Conservation (phyloP, 441 rosid species). For the Cnidoscolus chayamansa region DNA sequence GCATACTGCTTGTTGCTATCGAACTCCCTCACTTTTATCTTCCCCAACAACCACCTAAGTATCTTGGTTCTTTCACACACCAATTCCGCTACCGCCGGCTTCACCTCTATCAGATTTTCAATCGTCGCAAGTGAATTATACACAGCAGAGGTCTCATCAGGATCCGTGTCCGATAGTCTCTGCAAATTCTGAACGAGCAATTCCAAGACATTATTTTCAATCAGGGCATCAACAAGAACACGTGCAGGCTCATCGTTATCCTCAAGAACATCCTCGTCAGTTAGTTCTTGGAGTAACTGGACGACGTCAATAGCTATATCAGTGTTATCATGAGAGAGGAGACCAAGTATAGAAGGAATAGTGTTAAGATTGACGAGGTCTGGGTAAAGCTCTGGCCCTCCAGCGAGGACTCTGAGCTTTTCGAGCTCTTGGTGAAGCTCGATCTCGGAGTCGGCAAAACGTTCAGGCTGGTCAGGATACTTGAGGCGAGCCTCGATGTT, state of each 20-base stretch:
- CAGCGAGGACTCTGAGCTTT: constrained; percentile 87
- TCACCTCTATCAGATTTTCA: constrained; percentile 93
- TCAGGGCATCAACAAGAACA: constrained; percentile 59
- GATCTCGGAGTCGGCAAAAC: constrained; percentile 86
- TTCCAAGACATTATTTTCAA: constrained; percentile 90
- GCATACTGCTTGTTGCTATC: constrained; percentile 92
- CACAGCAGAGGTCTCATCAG: constrained; percentile 79
- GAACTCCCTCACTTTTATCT: constrained; percentile 81
- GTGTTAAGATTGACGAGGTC: constrained; percentile 71
- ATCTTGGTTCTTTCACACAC: constrained; percentile 88
- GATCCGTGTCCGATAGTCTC: constrained; percentile 69
- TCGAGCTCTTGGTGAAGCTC: constrained; percentile 90
- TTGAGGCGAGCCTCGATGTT: constrained; percentile 96
- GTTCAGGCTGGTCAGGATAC: constrained; percentile 84
- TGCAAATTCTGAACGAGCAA: constrained; percentile 86
- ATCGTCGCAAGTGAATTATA: constrained; percentile 76
- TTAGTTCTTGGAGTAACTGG: constrained; percentile 79
- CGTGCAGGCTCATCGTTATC: constrained; percentile 86
- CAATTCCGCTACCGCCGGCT: constrained; percentile 84
- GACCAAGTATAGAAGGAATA: constrained; percentile 72
- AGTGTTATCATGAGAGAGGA: constrained; percentile 75
- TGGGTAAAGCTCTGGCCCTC: constrained; percentile 93
- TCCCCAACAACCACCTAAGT: constrained; percentile 70
- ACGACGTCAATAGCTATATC: constrained; percentile 93
- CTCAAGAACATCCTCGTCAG: constrained; percentile 87